Evolutionary conservation across 345 rosid species (phyloP).

Genomic region (Eucalyptus tenuipes): DNA sequence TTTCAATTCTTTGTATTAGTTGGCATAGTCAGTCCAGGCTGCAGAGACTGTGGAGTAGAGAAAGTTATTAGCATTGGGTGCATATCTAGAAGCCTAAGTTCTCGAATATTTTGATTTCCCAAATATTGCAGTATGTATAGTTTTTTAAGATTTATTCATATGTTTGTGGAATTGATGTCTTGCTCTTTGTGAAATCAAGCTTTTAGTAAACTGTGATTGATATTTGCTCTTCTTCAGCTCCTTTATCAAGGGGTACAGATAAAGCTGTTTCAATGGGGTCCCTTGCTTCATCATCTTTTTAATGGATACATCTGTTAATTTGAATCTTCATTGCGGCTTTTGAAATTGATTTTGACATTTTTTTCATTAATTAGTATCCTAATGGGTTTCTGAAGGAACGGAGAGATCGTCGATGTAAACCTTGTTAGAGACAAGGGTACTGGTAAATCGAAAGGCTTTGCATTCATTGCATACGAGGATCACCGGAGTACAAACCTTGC

Average conservation of each 20-base stretch:
- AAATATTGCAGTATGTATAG: not conserved
- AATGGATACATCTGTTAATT: not conserved
- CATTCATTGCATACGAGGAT: slow-evolving; percentile 89
- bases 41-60: not conserved
- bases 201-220: not conserved
- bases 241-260: not conserved
- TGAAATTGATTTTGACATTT: not conserved
- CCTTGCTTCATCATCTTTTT: not conserved
- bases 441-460: slow-evolving; percentile 88
- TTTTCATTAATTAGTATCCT: not conserved
- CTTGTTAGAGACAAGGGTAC: slow-evolving; percentile 80
- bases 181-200: not conserved
- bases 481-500: slow-evolving; percentile 88
- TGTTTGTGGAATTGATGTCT: not conserved
- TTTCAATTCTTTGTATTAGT: not conserved
- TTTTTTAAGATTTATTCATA: not conserved
- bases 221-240: not conserved
- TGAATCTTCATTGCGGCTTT: not conserved
- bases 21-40: not conserved
- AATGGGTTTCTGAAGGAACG: slow-evolving; percentile 28
- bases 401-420: slow-evolving; percentile 90
- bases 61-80: not conserved
- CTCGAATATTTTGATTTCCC: not conserved
- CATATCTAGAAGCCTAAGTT: not conserved
- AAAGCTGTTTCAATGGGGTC: not conserved